phyloP scores from a whole-genome alignment of 2,329 filamentous ascomycete species.

The Diaporthe sp. region DNA sequence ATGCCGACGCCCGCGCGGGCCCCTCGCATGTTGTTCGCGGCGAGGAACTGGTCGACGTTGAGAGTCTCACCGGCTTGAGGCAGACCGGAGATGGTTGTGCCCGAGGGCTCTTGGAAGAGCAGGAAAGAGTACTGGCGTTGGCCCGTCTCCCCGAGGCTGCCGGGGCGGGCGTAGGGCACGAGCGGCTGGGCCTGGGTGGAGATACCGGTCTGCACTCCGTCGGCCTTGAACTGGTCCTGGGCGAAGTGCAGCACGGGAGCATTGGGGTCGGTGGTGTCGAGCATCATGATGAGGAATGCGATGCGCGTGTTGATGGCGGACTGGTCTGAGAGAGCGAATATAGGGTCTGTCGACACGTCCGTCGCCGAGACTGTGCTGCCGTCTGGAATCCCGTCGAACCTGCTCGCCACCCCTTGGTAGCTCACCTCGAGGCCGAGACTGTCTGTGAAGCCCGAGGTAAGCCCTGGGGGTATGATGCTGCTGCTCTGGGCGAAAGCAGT shows the following conservation, averaged over 20 bases:
- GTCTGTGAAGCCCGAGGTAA: background rate
- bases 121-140: conserved; percentile 24
- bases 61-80: background rate
- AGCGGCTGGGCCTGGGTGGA: conserved; percentile 16
- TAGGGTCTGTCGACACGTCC: background rate
- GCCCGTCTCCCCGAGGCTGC: conserved; percentile 28
- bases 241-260: conserved; percentile 11
- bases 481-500: background rate
- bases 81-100: background rate
- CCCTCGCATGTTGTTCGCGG: background rate
- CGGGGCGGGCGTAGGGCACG: conserved; percentile 6
- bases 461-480: background rate
- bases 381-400: conserved; percentile 16
- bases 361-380: conserved; percentile 2
- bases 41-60: background rate
- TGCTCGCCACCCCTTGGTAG: background rate
- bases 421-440: conserved; percentile 20
- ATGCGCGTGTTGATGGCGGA: conserved; percentile 20
- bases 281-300: conserved; percentile 22
- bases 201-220: conserved; percentile 15
- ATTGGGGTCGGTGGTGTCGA: conserved; percentile 12
- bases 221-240: conserved; percentile 30
- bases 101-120: conserved; percentile 15
- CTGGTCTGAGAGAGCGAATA: conserved; percentile 19
- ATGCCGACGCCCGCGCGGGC: conserved; percentile 16